Conservation (phyloP, 2,329 filamentous ascomycete genomes). For the Aspergillus tubingensis region DNA sequence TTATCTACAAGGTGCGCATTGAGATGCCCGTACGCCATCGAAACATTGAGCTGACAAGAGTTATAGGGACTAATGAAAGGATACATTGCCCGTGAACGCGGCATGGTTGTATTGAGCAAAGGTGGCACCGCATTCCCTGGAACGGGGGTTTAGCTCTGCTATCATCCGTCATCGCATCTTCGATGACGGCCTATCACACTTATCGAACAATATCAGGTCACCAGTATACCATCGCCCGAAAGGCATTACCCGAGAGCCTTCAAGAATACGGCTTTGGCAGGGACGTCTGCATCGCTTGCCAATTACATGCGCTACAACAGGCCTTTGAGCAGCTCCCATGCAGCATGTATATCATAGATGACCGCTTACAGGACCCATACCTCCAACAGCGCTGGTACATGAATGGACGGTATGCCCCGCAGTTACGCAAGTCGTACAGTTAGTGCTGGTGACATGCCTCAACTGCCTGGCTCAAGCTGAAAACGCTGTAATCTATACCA, state of each 20-base stretch:
- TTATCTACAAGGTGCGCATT: conserved; percentile 88
- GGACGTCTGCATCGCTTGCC: background rate
- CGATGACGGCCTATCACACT: background rate
- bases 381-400: background rate
- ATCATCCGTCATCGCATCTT: background rate
- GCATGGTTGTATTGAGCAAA: conserved; percentile 90
- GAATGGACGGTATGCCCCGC: background rate
- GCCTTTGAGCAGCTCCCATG: background rate
- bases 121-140: conserved; percentile 84
- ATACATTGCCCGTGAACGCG: conserved; percentile 89
- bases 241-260: too few species aligned
- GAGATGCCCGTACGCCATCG: background rate
- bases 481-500: background rate
- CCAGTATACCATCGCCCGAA: background rate
- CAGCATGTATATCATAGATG: background rate
- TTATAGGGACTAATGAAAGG: conserved; percentile 92
- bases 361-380: background rate
- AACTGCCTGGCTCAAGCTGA: background rate
- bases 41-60: conserved; percentile 16
- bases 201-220: background rate
- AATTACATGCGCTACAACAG: background rate
- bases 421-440: background rate
- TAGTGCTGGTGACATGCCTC: background rate
- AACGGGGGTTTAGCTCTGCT: conserved; percentile 68
- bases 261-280: background rate